Evolutionary conservation across 495 filamentous ascomycete genomes (phyloP).

Genomic region (Diplogelasinospora grovesii): DNA sequence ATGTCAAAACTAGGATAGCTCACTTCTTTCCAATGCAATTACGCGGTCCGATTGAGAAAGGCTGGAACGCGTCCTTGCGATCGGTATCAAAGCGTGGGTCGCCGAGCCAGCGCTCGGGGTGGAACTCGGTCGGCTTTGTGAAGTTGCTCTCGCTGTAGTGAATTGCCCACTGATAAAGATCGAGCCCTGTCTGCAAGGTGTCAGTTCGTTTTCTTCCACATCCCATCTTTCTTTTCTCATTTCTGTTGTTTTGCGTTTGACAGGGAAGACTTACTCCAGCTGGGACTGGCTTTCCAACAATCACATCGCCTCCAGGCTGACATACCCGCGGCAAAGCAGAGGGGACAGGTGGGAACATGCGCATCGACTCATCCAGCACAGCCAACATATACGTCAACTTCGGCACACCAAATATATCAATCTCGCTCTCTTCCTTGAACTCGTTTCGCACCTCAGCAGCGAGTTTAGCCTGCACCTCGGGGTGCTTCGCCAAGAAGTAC

Average conservation of each 20-base stretch:
- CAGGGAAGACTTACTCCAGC: conserved; percentile 25
- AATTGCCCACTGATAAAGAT: conserved; percentile 42
- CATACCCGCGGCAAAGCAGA: conserved; percentile 32
- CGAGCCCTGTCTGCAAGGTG: conserved; percentile 48
- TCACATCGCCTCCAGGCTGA: conserved; percentile 37
- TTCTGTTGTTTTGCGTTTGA: no score
- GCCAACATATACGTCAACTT: conserved; percentile 48
- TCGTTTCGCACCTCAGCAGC: conserved; percentile 40
- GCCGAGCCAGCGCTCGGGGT: conserved; percentile 46
- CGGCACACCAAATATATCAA: conserved; percentile 37
- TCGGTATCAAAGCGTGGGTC: conserved; percentile 40
- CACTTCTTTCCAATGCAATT: conserved; percentile 46
- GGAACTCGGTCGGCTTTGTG: conserved; percentile 36
- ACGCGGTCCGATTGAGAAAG: conserved; percentile 42
- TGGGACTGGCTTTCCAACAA: conserved; percentile 39
- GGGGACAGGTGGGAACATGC: conserved; percentile 49
- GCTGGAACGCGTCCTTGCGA: conserved; percentile 30
- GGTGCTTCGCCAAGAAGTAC: conserved; percentile 43
- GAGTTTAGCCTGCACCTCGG: conserved; percentile 31
- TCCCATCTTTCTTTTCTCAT: no score
- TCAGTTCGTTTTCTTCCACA: no score
- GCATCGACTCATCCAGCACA: conserved; percentile 50
- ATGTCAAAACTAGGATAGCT: neutral
- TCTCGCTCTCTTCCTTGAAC: conserved; percentile 41
- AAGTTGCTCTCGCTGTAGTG: conserved; percentile 41